These are phyloP conservation scores for Styphnolobium japonicum DNA, from an alignment of 306 rosid species.

Conservation along the genomic window DNA sequence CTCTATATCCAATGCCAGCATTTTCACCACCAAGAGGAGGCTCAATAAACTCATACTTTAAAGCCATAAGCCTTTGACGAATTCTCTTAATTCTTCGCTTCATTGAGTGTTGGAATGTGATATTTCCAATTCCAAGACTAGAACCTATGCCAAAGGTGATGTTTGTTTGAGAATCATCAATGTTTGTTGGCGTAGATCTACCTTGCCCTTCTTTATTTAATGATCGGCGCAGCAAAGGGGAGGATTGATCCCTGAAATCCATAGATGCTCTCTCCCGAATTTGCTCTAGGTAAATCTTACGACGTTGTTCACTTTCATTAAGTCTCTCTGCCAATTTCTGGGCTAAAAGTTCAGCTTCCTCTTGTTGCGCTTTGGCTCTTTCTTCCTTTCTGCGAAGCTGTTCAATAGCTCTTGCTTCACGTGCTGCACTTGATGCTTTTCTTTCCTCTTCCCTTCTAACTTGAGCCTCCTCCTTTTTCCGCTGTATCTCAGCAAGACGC, in stretches of 20 bases:
- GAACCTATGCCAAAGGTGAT: constrained; percentile 47
- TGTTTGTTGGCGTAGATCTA: constrained; percentile 57
- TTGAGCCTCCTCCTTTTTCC: constrained; percentile 96
- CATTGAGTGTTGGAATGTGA: constrained; percentile 64
- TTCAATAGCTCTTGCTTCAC: constrained; percentile 93
- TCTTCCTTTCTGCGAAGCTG: constrained; percentile 96
- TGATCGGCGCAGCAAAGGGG: constrained; percentile 79
- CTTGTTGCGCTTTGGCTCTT: constrained; percentile 97
- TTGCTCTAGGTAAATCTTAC: constrained; percentile 90
- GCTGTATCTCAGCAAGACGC: constrained; percentile 95
- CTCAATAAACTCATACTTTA: constrained; percentile 84
- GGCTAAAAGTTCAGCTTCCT: constrained; percentile 97
- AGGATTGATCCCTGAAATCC: constrained; percentile 97
- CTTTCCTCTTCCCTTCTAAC: constrained; percentile 97
- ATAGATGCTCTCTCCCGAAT: constrained; percentile 95
- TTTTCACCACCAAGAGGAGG: constrained; percentile 77
- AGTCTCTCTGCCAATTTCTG: constrained; percentile 97
- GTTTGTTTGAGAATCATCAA: constrained; percentile 70
- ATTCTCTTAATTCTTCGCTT: constrained; percentile 93
- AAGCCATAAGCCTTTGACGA: constrained; percentile 95
- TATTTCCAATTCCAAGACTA: constrained; percentile 57
- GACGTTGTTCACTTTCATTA: constrained; percentile 95
- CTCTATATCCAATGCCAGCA: constrained; percentile 89
- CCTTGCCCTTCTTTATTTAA: constrained; percentile 73
- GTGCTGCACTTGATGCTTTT: constrained; percentile 98